Evolutionary conservation across 2,329 filamentous ascomycete species (phyloP).

Genomic region (Ophiosphaerella korrae): DNA sequence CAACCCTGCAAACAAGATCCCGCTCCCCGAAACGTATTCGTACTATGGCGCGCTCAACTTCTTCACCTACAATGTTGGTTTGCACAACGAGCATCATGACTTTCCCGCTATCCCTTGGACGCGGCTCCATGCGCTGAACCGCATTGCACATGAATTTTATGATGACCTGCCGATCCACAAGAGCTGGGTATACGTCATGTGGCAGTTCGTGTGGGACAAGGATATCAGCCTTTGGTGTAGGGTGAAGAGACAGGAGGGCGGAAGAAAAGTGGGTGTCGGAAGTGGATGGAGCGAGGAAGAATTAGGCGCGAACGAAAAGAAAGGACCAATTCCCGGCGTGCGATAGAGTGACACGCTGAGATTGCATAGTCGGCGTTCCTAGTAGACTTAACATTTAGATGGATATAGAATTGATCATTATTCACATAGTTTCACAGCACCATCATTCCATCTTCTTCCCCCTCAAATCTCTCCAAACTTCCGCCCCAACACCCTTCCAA

Average conservation of each 20-base stretch:
- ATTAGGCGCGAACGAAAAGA: constrained; percentile 53
- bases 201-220: constrained; percentile 92
- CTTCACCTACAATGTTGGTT: constrained; percentile 93
- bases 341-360: constrained; percentile 7
- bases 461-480: constrained; percentile 22
- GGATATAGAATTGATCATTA: background rate
- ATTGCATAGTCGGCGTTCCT: background rate
- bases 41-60: constrained; percentile 95
- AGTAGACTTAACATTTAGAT: background rate
- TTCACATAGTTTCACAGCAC: background rate
- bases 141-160: constrained; percentile 90
- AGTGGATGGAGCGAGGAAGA: constrained; percentile 55
- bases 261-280: constrained; percentile 60
- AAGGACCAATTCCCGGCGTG: constrained; percentile 52
- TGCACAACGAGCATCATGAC: constrained; percentile 99
- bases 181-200: constrained; percentile 92
- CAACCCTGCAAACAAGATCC: constrained; percentile 56
- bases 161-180: constrained; percentile 81
- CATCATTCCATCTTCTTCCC: constrained; percentile 3
- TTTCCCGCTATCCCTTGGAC: constrained; percentile 98
- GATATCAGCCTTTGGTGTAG: constrained; percentile 88
- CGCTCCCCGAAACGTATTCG: constrained; percentile 89
- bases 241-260: constrained; percentile 87
- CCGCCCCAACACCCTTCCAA: constrained; percentile 13
- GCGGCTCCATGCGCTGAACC: constrained; percentile 74